A percentile compares a stretch with the other conserved stretches of the same genome.
These are phyloP conservation scores for Cyberlindnera mississippiensis DNA, from an alignment of 805 yeast species.

Conservation along the genomic window DNA sequence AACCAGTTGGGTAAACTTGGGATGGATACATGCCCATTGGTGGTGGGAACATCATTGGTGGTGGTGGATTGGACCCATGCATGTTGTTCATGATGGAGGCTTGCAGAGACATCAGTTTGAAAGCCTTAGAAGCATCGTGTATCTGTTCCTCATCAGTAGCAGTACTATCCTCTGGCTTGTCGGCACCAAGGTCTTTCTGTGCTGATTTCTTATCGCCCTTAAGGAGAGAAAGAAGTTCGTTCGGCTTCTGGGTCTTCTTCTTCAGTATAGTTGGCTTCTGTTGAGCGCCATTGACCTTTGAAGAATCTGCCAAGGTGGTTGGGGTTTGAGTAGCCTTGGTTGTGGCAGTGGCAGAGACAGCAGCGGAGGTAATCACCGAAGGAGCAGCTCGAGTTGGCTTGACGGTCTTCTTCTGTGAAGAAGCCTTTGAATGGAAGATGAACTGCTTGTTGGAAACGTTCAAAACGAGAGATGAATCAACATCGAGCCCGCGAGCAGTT, in stretches of 20 bases:
- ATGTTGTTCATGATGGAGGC: conserved; percentile 25
- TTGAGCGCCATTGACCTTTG: conserved; percentile 12
- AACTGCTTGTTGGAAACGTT: conserved; percentile 74
- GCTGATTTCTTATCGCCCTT: conserved; percentile 33
- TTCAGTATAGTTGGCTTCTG: conserved; percentile 3
- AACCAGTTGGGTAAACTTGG: conserved; percentile 15
- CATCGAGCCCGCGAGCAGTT: conserved; percentile 77
- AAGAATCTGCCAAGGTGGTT: conserved; percentile 7
- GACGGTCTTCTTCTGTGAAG: conserved; percentile 30
- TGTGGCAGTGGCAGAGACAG: not conserved
- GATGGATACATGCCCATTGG: conserved; percentile 15
- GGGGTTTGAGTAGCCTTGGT: conserved; percentile 24
- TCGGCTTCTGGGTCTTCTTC: conserved; percentile 25
- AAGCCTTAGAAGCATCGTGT: conserved; percentile 27
- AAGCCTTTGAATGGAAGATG: conserved; percentile 68
- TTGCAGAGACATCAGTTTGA: conserved; percentile 22
- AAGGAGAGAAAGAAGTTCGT: conserved; percentile 43
- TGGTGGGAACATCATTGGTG: conserved; percentile 9
- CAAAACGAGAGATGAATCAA: conserved; percentile 77
- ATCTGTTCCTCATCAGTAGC: conserved; percentile 13
- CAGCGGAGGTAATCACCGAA: not conserved
- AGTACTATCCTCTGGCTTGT: conserved; percentile 21
- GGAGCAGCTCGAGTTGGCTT: conserved; percentile 16
- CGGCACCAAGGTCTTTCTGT: conserved; percentile 17
- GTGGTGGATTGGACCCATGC: conserved; percentile 16